Evolutionary conservation across 306 rosid genomes (phyloP), one percentile per base, ranked within the genome.

Genomic region (Phaseolus lunatus): DNA sequence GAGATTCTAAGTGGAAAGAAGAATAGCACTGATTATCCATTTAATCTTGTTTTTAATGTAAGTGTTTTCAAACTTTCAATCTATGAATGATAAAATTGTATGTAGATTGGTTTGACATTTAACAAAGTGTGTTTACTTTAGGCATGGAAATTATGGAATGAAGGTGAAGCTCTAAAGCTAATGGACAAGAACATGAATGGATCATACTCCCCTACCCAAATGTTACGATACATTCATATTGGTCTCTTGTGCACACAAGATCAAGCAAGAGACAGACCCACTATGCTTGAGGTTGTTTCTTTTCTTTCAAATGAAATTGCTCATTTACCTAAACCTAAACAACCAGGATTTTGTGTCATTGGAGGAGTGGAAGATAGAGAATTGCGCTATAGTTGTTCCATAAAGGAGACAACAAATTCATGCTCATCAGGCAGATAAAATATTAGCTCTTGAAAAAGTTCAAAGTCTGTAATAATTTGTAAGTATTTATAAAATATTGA

Each of bases 381-480:
- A n/a, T n/a, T n/a, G n/a, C 31, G 13, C 3, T 43, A 44, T 3
- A 67, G 20, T 67, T 67, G 23, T 43, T 67, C 72, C 18, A 5
- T 20, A 43, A 67, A 44, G 44, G 72, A 67, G 20, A 14, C 29
- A 67, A 67, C 54, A 43, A 43, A 22, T 45, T 67, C 72, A 44
- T 5, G 7, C 7, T 22, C 37, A 23, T 23, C 54, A 67, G 72
- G 72, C 14, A 67, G 72, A 67, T 43, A 44, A 37, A 39, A 41
- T 66, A 10, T 66, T 35, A 35, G 70, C 15, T 64, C 13, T 16
- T 63, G 47, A 47, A 31, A 13, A 33, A 7, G 68, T 35, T 63
- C 13, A 12, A 58, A 54, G 7, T 54, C 29, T 35, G 39, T n/a
- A n/a, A n/a, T 35, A 35, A 35, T 35, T 0, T 5, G 39, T 0